Percentiles rank a stretch among this genome's conserved stretches.
Evolutionary conservation across 495 filamentous ascomycete genomes (phyloP).

Genomic region (Tuber microsphaerosporum): DNA sequence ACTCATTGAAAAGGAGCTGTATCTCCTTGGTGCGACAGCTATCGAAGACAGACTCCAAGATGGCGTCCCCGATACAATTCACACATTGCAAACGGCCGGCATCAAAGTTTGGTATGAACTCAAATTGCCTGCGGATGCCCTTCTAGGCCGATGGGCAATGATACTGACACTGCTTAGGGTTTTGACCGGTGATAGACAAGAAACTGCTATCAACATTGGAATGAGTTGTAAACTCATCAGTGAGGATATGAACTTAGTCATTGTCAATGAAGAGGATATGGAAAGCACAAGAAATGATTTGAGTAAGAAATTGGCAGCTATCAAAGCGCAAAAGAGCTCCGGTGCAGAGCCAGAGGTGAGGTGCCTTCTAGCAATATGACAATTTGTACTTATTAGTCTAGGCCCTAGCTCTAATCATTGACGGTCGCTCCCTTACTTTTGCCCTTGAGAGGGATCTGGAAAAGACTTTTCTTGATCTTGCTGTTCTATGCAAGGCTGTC

Average conservation of each 20-base stretch:
- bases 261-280: slow-evolving; percentile 83
- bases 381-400: slow-evolving; percentile 8
- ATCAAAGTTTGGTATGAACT: slow-evolving; percentile 79
- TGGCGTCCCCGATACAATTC: slow-evolving; percentile 96
- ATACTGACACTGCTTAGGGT: slow-evolving; percentile 46
- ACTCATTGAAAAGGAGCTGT: slow-evolving; percentile 85
- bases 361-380: neutral
- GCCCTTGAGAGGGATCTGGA: slow-evolving; percentile 92
- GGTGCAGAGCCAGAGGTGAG: slow-evolving; percentile 65
- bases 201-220: slow-evolving; percentile 99
- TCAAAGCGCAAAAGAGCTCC: slow-evolving; percentile 62
- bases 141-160: neutral
- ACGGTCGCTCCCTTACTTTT: slow-evolving; percentile 89
- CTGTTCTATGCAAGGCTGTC: slow-evolving; percentile 93
- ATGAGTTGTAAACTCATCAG: slow-evolving; percentile 99
- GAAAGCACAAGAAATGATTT: slow-evolving; percentile 73
- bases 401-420: slow-evolving; percentile 87
- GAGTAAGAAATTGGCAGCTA: slow-evolving; percentile 84
- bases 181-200: slow-evolving; percentile 92
- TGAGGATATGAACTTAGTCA: slow-evolving; percentile 96
- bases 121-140: neutral
- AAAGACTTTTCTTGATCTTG: slow-evolving; percentile 85
- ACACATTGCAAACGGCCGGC: slow-evolving; percentile 90
- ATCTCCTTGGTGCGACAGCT: slow-evolving; percentile 86
- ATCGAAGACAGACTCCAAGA: slow-evolving; percentile 97